Percentiles rank a stretch among this genome's conserved stretches.
phyloP scores from a whole-genome alignment of 257 asterid genomes.

The Mitragyna speciosa region DNA sequence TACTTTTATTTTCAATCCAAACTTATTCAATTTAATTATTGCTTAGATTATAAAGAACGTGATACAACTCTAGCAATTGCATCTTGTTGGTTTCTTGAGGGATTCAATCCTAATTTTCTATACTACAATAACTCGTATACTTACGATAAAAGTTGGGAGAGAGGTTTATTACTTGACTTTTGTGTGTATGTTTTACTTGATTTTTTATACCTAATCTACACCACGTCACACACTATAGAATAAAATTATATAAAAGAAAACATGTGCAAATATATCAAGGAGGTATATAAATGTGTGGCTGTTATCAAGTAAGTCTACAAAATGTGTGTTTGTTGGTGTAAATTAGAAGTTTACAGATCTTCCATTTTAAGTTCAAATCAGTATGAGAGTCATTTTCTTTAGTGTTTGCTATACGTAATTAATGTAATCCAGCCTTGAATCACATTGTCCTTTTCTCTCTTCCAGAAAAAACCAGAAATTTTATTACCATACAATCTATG shows the following conservation, averaged over 20 bases:
- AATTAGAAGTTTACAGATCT: slow-evolving; percentile 3
- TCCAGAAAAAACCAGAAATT: not conserved
- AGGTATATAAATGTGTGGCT: not conserved
- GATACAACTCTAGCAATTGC: too few relatives aligned
- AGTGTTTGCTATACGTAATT: not conserved
- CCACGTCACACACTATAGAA: too few relatives aligned
- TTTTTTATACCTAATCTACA: too few relatives aligned
- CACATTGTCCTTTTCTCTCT: slow-evolving; percentile 6
- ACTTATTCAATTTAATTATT: too few relatives aligned
- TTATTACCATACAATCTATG: not conserved
- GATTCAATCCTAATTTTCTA: too few relatives aligned
- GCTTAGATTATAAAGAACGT: too few relatives aligned
- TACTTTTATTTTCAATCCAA: too few relatives aligned
- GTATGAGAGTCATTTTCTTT: not conserved
- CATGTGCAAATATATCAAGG: not conserved
- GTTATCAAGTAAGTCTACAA: not conserved
- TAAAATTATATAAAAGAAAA: not conserved
- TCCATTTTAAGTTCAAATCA: not conserved
- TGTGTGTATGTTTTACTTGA: too few relatives aligned
- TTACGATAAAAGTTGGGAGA: too few relatives aligned
- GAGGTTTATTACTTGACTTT: too few relatives aligned
- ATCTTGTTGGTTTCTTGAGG: too few relatives aligned
- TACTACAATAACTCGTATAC: too few relatives aligned
- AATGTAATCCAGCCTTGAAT: not conserved
- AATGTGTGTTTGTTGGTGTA: not conserved